A percentile compares a stretch with the other conserved stretches of the same genome.
phyloP scores from a whole-genome alignment of 2,329 filamentous ascomycete genomes.

The Aspergillus pseudoterreus region DNA sequence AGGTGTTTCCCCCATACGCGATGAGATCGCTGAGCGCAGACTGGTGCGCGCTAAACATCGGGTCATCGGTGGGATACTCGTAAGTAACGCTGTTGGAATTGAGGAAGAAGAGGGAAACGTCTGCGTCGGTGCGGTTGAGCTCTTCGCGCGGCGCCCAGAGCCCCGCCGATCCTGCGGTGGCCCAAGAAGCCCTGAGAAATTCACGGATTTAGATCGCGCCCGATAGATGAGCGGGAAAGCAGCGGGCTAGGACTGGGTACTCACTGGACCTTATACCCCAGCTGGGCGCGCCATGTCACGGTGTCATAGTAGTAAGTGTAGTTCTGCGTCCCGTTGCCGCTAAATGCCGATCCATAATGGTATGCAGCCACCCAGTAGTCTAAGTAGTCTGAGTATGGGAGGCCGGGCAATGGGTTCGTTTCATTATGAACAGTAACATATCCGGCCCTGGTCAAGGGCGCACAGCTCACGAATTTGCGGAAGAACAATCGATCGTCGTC shows the following conservation, averaged over 20 bases:
- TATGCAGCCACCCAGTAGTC: neutral
- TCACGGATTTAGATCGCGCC: neutral
- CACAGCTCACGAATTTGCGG: constrained; percentile 21
- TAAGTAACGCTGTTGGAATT: constrained; percentile 24
- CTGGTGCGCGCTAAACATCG: constrained; percentile 28
- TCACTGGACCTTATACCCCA: neutral
- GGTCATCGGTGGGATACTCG: constrained; percentile 23
- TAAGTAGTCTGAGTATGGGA: neutral
- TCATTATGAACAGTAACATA: neutral
- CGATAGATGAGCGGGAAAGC: neutral
- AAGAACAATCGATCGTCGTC: constrained; percentile 18
- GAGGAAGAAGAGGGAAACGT: constrained; percentile 31
- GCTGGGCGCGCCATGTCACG: neutral
- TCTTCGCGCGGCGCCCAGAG: constrained; percentile 23
- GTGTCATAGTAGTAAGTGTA: neutral
- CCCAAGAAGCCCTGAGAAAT: neutral
- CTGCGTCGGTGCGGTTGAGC: constrained; percentile 27
- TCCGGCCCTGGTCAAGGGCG: constrained; percentile 9
- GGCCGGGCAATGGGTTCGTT: neutral
- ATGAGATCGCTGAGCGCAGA: neutral
- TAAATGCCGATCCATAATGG: neutral
- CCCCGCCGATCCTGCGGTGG: neutral
- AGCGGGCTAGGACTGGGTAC: too few relatives aligned
- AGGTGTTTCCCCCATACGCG: neutral
- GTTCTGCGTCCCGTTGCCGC: neutral